Base-by-base conservation (phyloP, 2,329 filamentous ascomycete species). In the Ophiobolus disseminans region DNA sequence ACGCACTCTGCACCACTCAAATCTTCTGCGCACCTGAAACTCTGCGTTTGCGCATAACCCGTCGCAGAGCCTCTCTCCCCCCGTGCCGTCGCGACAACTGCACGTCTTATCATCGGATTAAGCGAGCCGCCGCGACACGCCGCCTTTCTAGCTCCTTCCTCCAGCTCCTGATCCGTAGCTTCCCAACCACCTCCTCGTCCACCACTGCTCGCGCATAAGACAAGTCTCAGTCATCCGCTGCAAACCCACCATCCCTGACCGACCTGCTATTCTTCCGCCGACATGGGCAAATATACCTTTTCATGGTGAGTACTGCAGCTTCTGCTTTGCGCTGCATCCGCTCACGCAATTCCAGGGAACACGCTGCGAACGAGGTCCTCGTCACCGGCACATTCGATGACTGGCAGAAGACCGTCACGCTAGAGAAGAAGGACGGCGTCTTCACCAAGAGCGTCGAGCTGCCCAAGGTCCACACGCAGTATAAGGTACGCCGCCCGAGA, bases 301-400 rank as follows among this genome's bases (percentile, higher is more conserved):
- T 86, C 82, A 73, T 89, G 86, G 86, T 89, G 76, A 76, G 85
- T 80, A 32, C 28, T 14, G 16, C 23, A 10, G 34, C 34, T 22
- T 11, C 21, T 35, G 34, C 41, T 11, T 25, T 42, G 48, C 35
- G 23, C 49, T 45, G 48, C 48, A 43, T 48, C 50, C 48, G 49
- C 57, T 65, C 45, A 66, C 60, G 19, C 16, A 39, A 45, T 38
- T 45, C 23, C 54, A 97, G 93, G 93, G 85, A 88, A 70, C 87
- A 94, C 73, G 80, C 86, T 64, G 92, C 89, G 71, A 82, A 86
- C 62, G 89, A 95, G 72, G 93, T 97, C 73, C 93, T 88, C 75
- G 94, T 97, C 64, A 97, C 93, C 31, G 94, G 94, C 72, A 93
- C 90, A 56, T 97, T 97, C 72, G 93, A 97, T 77, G 83, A 90